Conservation (phyloP, 345 rosid genomes). For the Heritiera fomes region DNA sequence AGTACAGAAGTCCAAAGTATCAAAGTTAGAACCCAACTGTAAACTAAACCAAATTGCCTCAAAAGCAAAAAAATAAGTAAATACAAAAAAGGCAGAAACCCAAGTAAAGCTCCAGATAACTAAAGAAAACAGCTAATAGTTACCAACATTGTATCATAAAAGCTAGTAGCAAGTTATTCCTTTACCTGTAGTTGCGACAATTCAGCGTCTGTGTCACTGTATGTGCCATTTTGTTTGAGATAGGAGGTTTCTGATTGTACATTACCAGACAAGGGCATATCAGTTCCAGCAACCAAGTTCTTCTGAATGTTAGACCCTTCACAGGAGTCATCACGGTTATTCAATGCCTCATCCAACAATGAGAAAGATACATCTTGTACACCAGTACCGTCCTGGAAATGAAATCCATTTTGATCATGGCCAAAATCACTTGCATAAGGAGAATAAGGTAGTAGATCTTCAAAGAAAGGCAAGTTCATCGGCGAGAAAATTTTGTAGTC, state of each 20-base stretch:
- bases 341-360: slow-evolving; percentile 55
- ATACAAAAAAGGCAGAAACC: background rate
- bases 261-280: slow-evolving; percentile 31
- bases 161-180: background rate
- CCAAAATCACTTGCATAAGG: slow-evolving; percentile 75
- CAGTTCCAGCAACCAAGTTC: slow-evolving; percentile 31
- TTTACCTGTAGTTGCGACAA: slow-evolving; percentile 47
- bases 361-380: slow-evolving; percentile 52
- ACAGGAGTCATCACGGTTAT: slow-evolving; percentile 44
- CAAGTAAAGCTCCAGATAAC: background rate
- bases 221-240: slow-evolving; percentile 24
- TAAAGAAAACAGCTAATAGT: background rate
- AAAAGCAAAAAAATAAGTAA: background rate
- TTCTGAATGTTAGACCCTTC: slow-evolving; percentile 42
- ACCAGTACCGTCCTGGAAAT: slow-evolving; percentile 57
- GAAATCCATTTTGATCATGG: slow-evolving; percentile 41
- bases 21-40: background rate
- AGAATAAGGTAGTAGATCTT: slow-evolving; percentile 40
- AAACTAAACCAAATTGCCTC: background rate
- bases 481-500: slow-evolving; percentile 52
- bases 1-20: slow-evolving; percentile 18
- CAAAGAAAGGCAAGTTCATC: slow-evolving; percentile 33
- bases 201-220: slow-evolving; percentile 24
- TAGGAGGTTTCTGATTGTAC: slow-evolving; percentile 28
- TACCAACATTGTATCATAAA: background rate